phyloP scores from a whole-genome alignment of 1,284 basidiomycete genomes.

The Sanghuangporus sanghuang region DNA sequence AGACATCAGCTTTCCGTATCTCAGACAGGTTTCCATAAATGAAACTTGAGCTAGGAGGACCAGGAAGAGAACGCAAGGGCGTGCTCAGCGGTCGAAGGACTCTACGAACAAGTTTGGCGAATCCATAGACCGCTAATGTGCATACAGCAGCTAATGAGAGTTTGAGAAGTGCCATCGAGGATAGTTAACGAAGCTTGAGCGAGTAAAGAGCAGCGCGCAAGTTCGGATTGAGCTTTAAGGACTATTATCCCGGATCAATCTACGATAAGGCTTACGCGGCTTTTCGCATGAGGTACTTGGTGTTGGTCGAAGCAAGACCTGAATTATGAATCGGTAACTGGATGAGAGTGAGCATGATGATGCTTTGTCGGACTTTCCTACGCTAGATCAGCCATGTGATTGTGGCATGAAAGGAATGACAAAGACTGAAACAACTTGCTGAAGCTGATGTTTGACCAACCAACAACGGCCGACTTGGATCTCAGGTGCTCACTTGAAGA shows the following conservation, averaged over 20 bases:
- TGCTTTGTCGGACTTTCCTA: not conserved
- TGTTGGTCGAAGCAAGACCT: not conserved
- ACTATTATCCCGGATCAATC: not conserved
- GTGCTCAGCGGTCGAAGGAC: conserved; percentile 23
- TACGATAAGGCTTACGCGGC: not conserved
- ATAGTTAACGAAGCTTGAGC: no score
- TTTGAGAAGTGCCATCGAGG: not conserved
- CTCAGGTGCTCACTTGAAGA: no score
- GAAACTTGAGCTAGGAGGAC: conserved; percentile 42
- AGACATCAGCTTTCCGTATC: conserved; percentile 23
- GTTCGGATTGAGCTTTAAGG: not conserved
- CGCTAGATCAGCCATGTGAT: not conserved
- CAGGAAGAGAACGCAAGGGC: conserved; percentile 42
- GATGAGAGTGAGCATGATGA: not conserved
- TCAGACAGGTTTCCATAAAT: conserved; percentile 50
- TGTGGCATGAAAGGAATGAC: not conserved
- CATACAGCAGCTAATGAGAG: not conserved
- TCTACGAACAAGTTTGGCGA: not conserved
- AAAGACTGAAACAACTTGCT: not conserved
- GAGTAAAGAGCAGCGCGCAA: not conserved
- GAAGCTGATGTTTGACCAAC: no score
- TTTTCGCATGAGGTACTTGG: not conserved
- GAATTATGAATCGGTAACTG: not conserved
- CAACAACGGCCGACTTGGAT: not conserved
- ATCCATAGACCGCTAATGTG: not conserved